These are phyloP conservation scores for Tephrocybe rancida DNA, from an alignment of 768 basidiomycete species.

Conservation along the genomic window DNA sequence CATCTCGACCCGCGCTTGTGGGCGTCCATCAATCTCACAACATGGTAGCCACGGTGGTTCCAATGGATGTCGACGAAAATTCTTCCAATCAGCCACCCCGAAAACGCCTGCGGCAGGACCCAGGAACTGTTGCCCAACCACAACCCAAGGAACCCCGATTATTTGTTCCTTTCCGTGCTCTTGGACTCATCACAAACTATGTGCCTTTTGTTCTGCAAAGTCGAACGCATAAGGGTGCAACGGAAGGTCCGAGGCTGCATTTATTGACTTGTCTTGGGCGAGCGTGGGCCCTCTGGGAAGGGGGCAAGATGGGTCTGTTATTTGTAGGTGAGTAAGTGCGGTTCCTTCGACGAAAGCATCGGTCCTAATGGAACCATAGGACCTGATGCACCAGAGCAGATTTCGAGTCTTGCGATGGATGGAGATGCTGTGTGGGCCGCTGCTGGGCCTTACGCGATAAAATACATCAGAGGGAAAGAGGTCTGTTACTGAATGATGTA, in stretches of 20 bases:
- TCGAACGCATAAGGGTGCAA: constrained; percentile 80
- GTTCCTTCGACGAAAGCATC: neutral
- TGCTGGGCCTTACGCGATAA: constrained; percentile 66
- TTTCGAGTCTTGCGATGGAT: constrained; percentile 79
- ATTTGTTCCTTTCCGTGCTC: constrained; percentile 92
- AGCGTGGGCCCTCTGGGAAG: constrained; percentile 97
- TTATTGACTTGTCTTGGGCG: constrained; percentile 86
- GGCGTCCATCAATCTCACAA: no score
- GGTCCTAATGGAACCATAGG: constrained; percentile 47
- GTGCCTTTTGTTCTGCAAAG: constrained; percentile 89
- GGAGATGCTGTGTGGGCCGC: constrained; percentile 87
- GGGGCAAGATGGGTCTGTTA: constrained; percentile 86
- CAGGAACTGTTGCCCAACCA: constrained; percentile 14
- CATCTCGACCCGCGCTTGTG: no score
- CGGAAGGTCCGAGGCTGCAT: constrained; percentile 81
- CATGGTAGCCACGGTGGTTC: neutral
- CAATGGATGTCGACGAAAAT: constrained; percentile 24
- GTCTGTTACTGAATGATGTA: constrained; percentile 35
- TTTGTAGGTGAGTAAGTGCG: constrained; percentile 80
- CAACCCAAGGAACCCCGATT: constrained; percentile 48
- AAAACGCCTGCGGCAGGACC: constrained; percentile 49
- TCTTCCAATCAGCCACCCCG: constrained; percentile 43
- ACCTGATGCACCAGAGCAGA: constrained; percentile 74
- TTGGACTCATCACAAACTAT: constrained; percentile 93
- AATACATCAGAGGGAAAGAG: constrained; percentile 89